Percentiles rank a stretch among this genome's conserved stretches.
These are phyloP conservation scores for Aspergillus sclerotioniger DNA, from an alignment of 495 filamentous ascomycete genomes.

Conservation along the genomic window DNA sequence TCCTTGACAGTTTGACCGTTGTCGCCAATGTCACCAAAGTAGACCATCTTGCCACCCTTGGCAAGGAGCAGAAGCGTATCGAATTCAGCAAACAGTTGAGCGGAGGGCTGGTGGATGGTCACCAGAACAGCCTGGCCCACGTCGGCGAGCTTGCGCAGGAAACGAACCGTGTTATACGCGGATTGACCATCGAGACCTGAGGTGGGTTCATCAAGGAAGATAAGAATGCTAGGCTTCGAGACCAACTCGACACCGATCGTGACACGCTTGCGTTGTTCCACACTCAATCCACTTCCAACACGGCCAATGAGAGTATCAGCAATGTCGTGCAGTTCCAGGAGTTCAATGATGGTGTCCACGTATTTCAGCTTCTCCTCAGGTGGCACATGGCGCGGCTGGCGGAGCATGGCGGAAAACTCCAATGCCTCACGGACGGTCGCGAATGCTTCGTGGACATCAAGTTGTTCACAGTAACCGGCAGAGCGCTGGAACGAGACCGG, in stretches of 20 bases:
- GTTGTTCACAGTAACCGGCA: constrained; percentile 59
- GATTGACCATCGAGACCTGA: constrained; percentile 65
- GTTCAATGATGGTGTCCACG: constrained; percentile 55
- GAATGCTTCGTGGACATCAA: constrained; percentile 59
- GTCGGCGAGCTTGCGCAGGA: constrained; percentile 63
- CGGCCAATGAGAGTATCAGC: constrained; percentile 54
- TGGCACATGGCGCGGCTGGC: constrained; percentile 51
- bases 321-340: constrained; percentile 58
- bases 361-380: constrained; percentile 59
- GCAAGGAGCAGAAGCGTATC: constrained; percentile 69
- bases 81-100: constrained; percentile 71
- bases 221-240: constrained; percentile 61
- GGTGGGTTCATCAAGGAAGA: constrained; percentile 80
- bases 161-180: constrained; percentile 63
- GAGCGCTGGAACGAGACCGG: constrained; percentile 79
- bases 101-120: constrained; percentile 77
- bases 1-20: constrained; percentile 50
- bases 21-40: constrained; percentile 65
- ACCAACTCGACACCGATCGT: constrained; percentile 70
- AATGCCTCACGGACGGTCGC: constrained; percentile 64
- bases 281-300: constrained; percentile 51
- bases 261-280: constrained; percentile 63
- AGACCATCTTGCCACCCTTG: constrained; percentile 67
- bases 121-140: constrained; percentile 68
- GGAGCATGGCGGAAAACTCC: constrained; percentile 56